Base-by-base conservation (phyloP, 495 filamentous ascomycete genomes). In the Massariosphaeria phaeospora region DNA sequence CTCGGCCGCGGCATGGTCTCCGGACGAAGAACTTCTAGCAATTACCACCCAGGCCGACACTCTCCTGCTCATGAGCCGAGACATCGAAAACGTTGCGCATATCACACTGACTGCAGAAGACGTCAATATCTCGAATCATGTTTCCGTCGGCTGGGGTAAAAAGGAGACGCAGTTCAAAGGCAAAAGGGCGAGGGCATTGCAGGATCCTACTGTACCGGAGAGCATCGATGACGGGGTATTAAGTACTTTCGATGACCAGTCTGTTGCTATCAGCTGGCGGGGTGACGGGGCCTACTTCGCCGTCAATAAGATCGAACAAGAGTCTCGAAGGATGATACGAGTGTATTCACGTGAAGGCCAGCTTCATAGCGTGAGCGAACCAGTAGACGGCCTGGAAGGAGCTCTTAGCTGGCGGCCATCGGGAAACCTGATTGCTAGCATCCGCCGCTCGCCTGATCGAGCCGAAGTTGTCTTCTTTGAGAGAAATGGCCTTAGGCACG, bases 131-230 rank as follows among this genome's bases (percentile, higher is more conserved):
- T 97, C 93, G 1, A 89, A 87, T 67, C 93, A 98, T 79, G 93
- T 98, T 36, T 95, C 90, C 17, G 93, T 98, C 20, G 93, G 93
- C 46, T 98, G 93, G 93, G 93, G 93, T 55, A 97, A 97, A 74
- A 84, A 85, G 66, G 93, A 98, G 70, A 98, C 93, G 5, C 93
- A 98, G 70, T 98, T 98, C 65, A 86, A 95, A 65, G 93, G 93
- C 43, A 90, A 88, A 66, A 82, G 89, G 63, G 93, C 91, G 30
- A 93, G 89, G 67, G 87, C 87, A 25, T 76, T 97, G 31, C 78
- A 86, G 48, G 93, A 98, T 67, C 93, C 93, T 13, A 98, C 93
- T 17, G 84, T 98, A 47, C 93, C 93, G 0, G 91, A 96, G 69
- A 89, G 85, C 67, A 80, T 95, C 17, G 93, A 96, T 55, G 84